Evolutionary conservation across 495 filamentous ascomycete genomes (phyloP).

Genomic region (Xylaria scruposa): DNA sequence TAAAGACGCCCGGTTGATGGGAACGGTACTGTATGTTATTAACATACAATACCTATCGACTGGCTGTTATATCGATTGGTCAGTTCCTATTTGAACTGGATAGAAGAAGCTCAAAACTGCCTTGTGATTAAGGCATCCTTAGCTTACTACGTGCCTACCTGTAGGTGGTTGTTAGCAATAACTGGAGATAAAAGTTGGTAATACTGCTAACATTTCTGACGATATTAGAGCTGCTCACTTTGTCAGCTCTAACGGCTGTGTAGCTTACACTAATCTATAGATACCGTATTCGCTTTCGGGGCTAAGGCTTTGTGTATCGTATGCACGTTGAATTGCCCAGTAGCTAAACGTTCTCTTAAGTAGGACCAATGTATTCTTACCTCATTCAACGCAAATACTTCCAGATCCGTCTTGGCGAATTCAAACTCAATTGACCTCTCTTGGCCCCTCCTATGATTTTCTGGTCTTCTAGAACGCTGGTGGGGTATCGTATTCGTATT

Average conservation of each 20-base stretch:
- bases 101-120: neutral
- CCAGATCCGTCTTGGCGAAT: too few relatives aligned
- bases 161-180: neutral
- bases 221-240: neutral
- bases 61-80: neutral
- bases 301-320: neutral
- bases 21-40: neutral
- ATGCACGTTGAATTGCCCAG: neutral
- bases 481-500: slow-evolving; percentile 21
- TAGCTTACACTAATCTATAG: neutral
- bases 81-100: neutral
- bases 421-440: neutral
- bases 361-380: neutral
- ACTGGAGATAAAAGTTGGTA: neutral
- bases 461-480: neutral
- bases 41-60: too few relatives aligned
- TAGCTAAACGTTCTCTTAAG: neutral
- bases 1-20: neutral
- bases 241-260: neutral
- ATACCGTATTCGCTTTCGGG: slow-evolving; percentile 20
- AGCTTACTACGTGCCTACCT: neutral
- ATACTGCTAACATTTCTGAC: neutral
- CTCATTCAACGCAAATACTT: neutral
- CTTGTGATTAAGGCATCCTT: neutral
- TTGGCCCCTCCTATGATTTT: neutral